phyloP scores from a whole-genome alignment of 805 yeast genomes.

The Metschnikowia gruessii region DNA sequence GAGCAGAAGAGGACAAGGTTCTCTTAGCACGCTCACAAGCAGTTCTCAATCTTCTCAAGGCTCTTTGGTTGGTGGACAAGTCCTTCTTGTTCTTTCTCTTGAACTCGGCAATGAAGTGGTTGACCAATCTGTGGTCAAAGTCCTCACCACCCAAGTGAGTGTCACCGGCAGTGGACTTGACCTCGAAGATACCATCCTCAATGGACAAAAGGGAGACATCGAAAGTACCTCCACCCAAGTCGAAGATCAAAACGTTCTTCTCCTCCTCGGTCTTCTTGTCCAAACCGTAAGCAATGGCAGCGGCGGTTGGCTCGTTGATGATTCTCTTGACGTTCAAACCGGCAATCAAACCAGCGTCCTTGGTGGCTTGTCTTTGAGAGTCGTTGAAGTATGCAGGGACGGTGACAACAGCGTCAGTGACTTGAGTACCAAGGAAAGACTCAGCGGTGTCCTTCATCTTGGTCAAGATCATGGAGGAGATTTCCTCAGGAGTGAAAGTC shows the following conservation, averaged over 20 bases:
- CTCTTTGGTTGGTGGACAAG: conserved; percentile 74
- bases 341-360: conserved; percentile 90
- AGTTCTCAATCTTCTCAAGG: conserved; percentile 62
- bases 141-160: conserved; percentile 98
- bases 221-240: conserved; percentile 51
- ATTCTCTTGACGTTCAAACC: conserved; percentile 86
- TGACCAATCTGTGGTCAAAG: conserved; percentile 84
- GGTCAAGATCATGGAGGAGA: conserved; percentile 32
- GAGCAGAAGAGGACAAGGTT: conserved; percentile 41
- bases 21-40: conserved; percentile 51
- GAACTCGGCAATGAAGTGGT: conserved; percentile 87
- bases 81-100: conserved; percentile 92
- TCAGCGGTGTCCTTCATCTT: conserved; percentile 56
- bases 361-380: conserved; percentile 92
- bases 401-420: conserved; percentile 86
- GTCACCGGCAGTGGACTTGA: conserved; percentile 78
- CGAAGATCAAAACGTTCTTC: conserved; percentile 54
- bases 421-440: conserved; percentile 68
- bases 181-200: conserved; percentile 50
- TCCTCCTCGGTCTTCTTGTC: conserved; percentile 55
- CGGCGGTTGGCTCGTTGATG: conserved; percentile 72
- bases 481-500: conserved; percentile 32
- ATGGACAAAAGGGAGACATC: conserved; percentile 48
- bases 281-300: conserved; percentile 37
- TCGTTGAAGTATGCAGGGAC: conserved; percentile 93